Evolutionary conservation across 768 basidiomycete genomes (phyloP), one percentile per base, ranked within the genome.

Genomic region (Tylopilus rubrobrunneus): DNA sequence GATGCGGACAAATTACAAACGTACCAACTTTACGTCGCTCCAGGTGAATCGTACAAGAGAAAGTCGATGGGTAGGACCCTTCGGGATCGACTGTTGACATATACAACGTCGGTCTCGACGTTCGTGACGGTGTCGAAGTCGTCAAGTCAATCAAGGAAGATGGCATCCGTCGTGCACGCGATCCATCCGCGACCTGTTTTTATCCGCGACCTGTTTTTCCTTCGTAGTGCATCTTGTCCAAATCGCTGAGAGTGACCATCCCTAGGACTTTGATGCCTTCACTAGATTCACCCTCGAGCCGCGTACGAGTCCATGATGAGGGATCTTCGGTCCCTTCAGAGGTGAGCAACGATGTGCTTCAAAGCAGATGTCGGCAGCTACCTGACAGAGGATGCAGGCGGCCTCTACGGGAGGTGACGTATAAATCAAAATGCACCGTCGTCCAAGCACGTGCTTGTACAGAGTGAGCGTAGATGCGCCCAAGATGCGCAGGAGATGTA

Each of bases 81-180:
- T 70, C 4, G 70, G 57, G 27, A 62, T 65, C 7, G 73, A 59
- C 15, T 73, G 71, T 33, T 71, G 87, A 82, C 3, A 82, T 63
- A 57, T 84, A 85, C 56, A 90, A 79, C 2, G 81, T 80, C 1
- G 89, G 89, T 45, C 86, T 78, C 21, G 84, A 78, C 15, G 78
- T 74, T 63, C 79, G 83, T 63, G 73, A 77, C 17, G 79, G 80
- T 15, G 83, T 81, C 7, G 79, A 79, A 8, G 86, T 84, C 40
- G 87, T 87, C 45, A 92, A 71, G 68, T 93, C 89, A 55, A 93
- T 84, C 47, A 42, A 92, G 74, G 71, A 89, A 92, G 17, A 93
- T 80, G 9, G 89, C 84, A 58, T 93, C 91, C 2, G 91, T 91
- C 10, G 91, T 89, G 63, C 90, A 92, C 31, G 90, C 90, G 50